These are phyloP conservation scores for Xylaria sp. DNA, from an alignment of 2,329 filamentous ascomycete species.

Conservation along the genomic window DNA sequence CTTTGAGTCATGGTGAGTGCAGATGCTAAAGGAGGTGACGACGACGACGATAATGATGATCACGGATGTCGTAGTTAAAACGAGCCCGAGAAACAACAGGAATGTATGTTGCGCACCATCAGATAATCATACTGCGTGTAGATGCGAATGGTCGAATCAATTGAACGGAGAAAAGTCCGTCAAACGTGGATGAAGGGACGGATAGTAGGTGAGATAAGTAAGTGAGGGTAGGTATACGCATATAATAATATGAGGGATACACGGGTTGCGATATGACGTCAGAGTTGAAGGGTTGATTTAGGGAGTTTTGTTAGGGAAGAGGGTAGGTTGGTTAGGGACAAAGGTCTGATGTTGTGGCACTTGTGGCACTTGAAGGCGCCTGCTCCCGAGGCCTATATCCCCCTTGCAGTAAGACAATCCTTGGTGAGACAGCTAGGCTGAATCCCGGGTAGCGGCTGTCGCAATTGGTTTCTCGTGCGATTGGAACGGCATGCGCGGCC, in stretches of 20 bases:
- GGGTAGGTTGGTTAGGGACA: not conserved
- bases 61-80: not conserved
- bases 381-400: not conserved
- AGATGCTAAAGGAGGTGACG: not conserved
- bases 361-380: not conserved
- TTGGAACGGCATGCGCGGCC: not conserved
- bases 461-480: slow-evolving; percentile 3
- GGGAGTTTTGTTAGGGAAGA: too few species aligned
- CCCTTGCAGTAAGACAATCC: too few species aligned
- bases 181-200: not conserved
- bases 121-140: not conserved
- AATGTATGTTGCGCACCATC: not conserved
- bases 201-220: not conserved
- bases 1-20: slow-evolving; percentile 30
- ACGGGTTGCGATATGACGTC: slow-evolving; percentile 4
- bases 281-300: not conserved
- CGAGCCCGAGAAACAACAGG: not conserved
- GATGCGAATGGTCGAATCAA: not conserved
- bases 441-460: not conserved
- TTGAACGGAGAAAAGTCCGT: not conserved
- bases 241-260: not conserved
- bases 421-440: not conserved
- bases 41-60: not conserved
- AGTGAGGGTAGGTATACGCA: not conserved
- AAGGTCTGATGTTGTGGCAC: not conserved